Conservation (phyloP, 768 basidiomycete species). For the Cystobasidiopsis lactophilus region DNA sequence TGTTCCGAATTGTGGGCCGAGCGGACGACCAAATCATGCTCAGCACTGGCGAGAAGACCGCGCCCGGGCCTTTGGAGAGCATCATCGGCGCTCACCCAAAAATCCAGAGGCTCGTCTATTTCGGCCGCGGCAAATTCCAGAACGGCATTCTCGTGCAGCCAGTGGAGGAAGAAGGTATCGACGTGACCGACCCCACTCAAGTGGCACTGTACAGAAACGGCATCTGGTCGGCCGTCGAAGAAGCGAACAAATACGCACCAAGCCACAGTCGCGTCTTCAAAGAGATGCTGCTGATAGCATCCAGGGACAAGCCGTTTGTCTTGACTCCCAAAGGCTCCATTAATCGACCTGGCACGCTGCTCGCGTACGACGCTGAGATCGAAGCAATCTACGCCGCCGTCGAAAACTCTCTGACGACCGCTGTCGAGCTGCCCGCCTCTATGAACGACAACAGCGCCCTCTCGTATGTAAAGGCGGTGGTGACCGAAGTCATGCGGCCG, state of each 20-base stretch:
- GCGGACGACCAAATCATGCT: slow-evolving; percentile 30
- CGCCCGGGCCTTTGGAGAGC: slow-evolving; percentile 25
- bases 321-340: slow-evolving; percentile 28
- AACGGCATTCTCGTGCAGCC: slow-evolving; percentile 29
- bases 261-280: slow-evolving; percentile 16
- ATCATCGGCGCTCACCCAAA: slow-evolving; percentile 25
- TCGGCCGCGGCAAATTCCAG: slow-evolving; percentile 25
- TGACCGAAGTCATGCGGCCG: neutral
- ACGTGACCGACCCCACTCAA: slow-evolving; percentile 15
- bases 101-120: slow-evolving; percentile 27
- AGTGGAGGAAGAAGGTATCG: slow-evolving; percentile 7
- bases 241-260: slow-evolving; percentile 21
- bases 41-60: slow-evolving; percentile 30
- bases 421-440: neutral
- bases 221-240: slow-evolving; percentile 26
- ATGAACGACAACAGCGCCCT: neutral
- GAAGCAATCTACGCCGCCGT: slow-evolving; percentile 21
- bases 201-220: slow-evolving; percentile 23
- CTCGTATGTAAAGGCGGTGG: neutral
- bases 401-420: neutral
- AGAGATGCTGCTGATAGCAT: slow-evolving; percentile 29
- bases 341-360: slow-evolving; percentile 24
- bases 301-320: slow-evolving; percentile 22
- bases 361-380: slow-evolving; percentile 25
- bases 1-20: slow-evolving; percentile 27